Percentiles rank a stretch among this genome's conserved stretches.
phyloP scores from a whole-genome alignment of 768 basidiomycete species.

The Lepiota venenata region DNA sequence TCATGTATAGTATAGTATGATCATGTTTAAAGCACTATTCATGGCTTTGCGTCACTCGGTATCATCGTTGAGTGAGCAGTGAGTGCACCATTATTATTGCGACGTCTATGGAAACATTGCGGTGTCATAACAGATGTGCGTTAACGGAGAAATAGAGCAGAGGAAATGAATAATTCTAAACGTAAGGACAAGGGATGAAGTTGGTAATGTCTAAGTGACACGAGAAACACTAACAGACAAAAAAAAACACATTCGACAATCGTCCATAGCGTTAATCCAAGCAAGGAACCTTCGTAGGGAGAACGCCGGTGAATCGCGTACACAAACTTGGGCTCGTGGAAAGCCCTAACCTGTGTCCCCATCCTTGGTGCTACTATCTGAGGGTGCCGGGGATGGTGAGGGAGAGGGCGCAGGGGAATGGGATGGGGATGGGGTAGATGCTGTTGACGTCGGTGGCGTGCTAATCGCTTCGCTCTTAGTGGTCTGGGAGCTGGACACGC shows the following conservation, averaged over 20 bases:
- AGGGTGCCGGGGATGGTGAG: constrained; percentile 40
- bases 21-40: constrained; percentile 16
- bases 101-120: constrained; percentile 8
- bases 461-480: background rate
- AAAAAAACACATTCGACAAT: background rate
- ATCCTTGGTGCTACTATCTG: constrained; percentile 68
- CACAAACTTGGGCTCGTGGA: constrained; percentile 10
- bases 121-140: background rate
- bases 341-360: constrained; percentile 63
- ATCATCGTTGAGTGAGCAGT: background rate
- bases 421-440: constrained; percentile 15
- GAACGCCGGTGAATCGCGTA: constrained; percentile 7
- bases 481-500: background rate
- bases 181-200: constrained; percentile 4
- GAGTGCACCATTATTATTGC: too few relatives aligned
- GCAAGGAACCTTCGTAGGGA: background rate
- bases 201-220: background rate
- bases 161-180: constrained; percentile 1
- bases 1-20: constrained; percentile 12
- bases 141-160: constrained; percentile 10
- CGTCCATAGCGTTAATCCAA: background rate
- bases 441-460: constrained; percentile 17
- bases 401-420: constrained; percentile 24
- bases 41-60: background rate
- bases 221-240: background rate